Evolutionary conservation across 768 basidiomycete species (phyloP).

Genomic region (Cantharellus anzutake): DNA sequence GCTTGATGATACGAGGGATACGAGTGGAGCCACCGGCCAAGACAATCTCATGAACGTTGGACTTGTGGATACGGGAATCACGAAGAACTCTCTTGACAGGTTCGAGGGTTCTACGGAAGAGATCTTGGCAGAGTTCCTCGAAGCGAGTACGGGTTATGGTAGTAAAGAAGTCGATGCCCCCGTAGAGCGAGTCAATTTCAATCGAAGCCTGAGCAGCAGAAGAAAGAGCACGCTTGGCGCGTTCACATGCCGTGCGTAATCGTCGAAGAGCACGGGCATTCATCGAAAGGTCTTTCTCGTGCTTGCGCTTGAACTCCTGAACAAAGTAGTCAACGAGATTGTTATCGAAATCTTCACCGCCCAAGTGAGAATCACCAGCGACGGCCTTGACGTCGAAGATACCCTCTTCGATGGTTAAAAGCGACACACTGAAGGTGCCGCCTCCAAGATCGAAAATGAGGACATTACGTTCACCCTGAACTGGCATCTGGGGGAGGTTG

Average conservation of each 20-base stretch:
- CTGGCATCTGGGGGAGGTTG: constrained; percentile 29
- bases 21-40: constrained; percentile 96
- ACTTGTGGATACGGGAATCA: constrained; percentile 96
- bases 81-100: constrained; percentile 96
- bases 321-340: constrained; percentile 23
- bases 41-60: constrained; percentile 90
- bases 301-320: constrained; percentile 21
- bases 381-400: constrained; percentile 21
- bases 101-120: constrained; percentile 86
- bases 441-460: constrained; percentile 31
- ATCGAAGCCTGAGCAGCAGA: constrained; percentile 93
- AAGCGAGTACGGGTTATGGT: constrained; percentile 96
- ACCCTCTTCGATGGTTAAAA: constrained; percentile 25
- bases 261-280: constrained; percentile 76
- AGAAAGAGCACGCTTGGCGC: constrained; percentile 95
- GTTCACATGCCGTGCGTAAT: constrained; percentile 93
- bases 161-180: constrained; percentile 97
- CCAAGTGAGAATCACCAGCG: constrained; percentile 25
- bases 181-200: constrained; percentile 94
- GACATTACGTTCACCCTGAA: constrained; percentile 26
- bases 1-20: constrained; percentile 93
- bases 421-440: constrained; percentile 25
- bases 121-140: constrained; percentile 86
- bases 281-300: constrained; percentile 20
- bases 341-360: constrained; percentile 28